A percentile compares a stretch with the other conserved stretches of the same genome.
These are phyloP conservation scores for Blastocystis sp. DNA, from an alignment of 352 stramenopile genomes.

Conservation along the genomic window DNA sequence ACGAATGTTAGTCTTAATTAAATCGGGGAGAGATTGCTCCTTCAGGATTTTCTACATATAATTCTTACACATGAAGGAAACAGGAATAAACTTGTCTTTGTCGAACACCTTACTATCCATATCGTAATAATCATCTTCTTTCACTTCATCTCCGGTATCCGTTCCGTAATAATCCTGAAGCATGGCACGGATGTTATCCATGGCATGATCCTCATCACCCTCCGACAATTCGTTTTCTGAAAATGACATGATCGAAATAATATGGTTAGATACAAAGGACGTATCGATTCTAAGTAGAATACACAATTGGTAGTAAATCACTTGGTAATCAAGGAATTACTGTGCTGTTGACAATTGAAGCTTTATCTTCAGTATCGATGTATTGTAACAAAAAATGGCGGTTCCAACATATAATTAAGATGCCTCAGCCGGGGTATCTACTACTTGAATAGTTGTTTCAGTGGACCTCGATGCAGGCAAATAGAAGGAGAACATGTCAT, in stretches of 20 bases:
- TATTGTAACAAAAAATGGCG: too few relatives aligned
- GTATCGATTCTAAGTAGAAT: too few relatives aligned
- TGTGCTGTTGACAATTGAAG: too few relatives aligned
- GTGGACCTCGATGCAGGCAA: background rate
- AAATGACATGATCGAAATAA: background rate
- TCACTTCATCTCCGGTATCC: conserved; percentile 15
- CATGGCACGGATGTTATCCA: conserved; percentile 65
- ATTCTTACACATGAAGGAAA: background rate
- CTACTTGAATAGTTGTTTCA: background rate
- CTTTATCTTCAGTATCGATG: too few relatives aligned
- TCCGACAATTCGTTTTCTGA: conserved; percentile 11
- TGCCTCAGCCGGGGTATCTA: background rate
- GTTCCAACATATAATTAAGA: background rate
- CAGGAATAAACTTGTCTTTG: conserved; percentile 61
- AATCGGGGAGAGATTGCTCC: conserved; percentile 29
- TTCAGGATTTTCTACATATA: conserved; percentile 48
- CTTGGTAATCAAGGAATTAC: too few relatives aligned
- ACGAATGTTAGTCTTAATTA: conserved; percentile 47
- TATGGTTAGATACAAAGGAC: too few relatives aligned
- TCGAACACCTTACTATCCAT: conserved; percentile 65
- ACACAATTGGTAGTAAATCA: too few relatives aligned
- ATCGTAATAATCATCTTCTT: conserved; percentile 51
- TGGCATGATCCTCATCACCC: conserved; percentile 47
- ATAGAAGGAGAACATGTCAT: conserved; percentile 11
- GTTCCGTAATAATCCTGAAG: conserved; percentile 61